These are phyloP conservation scores for Pichia terricola DNA, from an alignment of 1,139 yeast genomes.

Conservation along the genomic window DNA sequence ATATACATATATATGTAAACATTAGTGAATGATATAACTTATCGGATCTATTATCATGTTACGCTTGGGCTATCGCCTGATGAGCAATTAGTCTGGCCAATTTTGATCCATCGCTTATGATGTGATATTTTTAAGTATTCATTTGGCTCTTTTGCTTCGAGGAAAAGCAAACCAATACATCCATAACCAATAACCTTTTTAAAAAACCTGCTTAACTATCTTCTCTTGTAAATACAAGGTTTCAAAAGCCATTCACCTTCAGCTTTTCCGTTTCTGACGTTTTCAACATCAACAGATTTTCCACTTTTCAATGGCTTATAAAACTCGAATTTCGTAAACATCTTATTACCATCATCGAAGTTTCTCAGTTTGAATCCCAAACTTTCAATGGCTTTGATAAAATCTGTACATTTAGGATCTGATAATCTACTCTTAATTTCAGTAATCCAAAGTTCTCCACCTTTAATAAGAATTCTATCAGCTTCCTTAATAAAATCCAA, in stretches of 20 bases:
- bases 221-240: constrained; percentile 91
- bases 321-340: constrained; percentile 92
- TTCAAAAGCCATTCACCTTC: constrained; percentile 86
- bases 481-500: constrained; percentile 89
- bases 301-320: constrained; percentile 72
- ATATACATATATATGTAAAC: too few relatives aligned
- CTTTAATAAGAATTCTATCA: constrained; percentile 71
- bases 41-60: too few relatives aligned
- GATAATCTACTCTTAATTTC: constrained; percentile 89
- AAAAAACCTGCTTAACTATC: constrained; percentile 31
- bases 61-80: too few relatives aligned
- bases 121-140: too few relatives aligned
- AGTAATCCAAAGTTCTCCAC: constrained; percentile 95
- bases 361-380: constrained; percentile 81
- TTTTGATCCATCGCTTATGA: too few relatives aligned
- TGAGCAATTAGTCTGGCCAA: too few relatives aligned
- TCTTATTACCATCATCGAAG: constrained; percentile 81
- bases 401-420: constrained; percentile 61
- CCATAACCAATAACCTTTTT: too few relatives aligned
- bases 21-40: too few relatives aligned
- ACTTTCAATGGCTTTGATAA: constrained; percentile 65
- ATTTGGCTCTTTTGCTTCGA: too few relatives aligned
- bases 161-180: too few relatives aligned
- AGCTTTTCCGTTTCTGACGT: constrained; percentile 46
- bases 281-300: constrained; percentile 40